Evolutionary conservation across 2,329 filamentous ascomycete genomes (phyloP).

Genomic region (Exophiala sp.): DNA sequence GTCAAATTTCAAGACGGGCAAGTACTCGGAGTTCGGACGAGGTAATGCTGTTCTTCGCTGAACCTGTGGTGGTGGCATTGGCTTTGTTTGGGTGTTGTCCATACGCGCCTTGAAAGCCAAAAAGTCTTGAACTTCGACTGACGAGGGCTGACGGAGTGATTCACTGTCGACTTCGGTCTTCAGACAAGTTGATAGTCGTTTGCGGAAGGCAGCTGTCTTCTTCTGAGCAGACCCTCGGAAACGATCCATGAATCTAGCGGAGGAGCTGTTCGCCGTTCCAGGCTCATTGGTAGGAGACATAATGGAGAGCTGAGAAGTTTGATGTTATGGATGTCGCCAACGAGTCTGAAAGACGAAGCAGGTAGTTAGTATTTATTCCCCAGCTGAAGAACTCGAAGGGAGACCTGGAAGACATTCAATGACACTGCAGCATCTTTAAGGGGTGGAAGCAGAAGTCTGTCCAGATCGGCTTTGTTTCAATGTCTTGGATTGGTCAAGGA

Average conservation of each 20-base stretch:
- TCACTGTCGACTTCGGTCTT: slow-evolving; percentile 1
- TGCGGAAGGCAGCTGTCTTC: slow-evolving; percentile 1
- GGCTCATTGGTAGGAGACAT: background rate
- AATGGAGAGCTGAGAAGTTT: too few relatives aligned
- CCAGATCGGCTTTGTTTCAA: too few relatives aligned
- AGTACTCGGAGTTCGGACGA: background rate
- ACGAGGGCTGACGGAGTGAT: background rate
- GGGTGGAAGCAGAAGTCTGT: too few relatives aligned
- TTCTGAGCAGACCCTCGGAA: slow-evolving; percentile 4
- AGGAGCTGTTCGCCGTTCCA: too few relatives aligned
- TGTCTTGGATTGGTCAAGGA: background rate
- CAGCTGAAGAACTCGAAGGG: background rate
- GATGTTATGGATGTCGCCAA: too few relatives aligned
- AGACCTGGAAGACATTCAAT: background rate
- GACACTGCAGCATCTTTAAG: background rate
- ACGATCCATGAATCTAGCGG: slow-evolving; percentile 1
- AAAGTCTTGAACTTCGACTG: slow-evolving; percentile 6
- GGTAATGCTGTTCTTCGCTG: too few relatives aligned
- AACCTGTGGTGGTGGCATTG: too few relatives aligned
- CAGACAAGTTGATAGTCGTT: background rate
- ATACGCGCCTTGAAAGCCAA: background rate
- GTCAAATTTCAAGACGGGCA: background rate
- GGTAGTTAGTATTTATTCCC: too few relatives aligned
- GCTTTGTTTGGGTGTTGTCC: background rate
- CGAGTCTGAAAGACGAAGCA: too few relatives aligned